Conservation (phyloP, 2,329 filamentous ascomycete species). For the Myrmaecium sp. region DNA sequence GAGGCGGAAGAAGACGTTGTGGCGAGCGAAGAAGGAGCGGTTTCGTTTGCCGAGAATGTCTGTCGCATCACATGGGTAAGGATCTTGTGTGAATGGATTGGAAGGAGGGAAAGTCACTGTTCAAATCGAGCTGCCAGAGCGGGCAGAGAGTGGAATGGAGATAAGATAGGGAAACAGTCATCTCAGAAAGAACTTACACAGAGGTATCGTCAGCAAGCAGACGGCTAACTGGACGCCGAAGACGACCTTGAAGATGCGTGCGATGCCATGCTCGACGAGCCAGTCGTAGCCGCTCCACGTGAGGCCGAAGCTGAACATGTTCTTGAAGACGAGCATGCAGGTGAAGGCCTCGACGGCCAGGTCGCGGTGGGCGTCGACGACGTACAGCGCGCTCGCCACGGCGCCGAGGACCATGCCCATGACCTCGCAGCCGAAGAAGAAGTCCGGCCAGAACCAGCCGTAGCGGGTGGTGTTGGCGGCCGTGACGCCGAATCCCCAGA, state of each 20-base stretch:
- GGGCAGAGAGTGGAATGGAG: no score
- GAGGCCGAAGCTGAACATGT: conserved; percentile 74
- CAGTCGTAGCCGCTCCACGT: conserved; percentile 76
- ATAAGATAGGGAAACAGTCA: no score
- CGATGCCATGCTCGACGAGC: conserved; percentile 47
- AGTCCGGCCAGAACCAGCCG: conserved; percentile 55
- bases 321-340: conserved; percentile 83
- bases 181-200: conserved; percentile 45
- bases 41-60: conserved; percentile 21
- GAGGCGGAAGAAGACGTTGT: conserved; percentile 17
- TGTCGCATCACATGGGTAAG: conserved; percentile 3
- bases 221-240: conserved; percentile 62
- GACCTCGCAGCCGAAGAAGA: conserved; percentile 73
- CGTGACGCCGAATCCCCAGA: conserved; percentile 74
- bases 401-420: conserved; percentile 85
- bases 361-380: conserved; percentile 86
- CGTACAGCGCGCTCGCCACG: conserved; percentile 70
- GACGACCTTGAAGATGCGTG: conserved; percentile 52
- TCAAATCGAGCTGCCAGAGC: no score
- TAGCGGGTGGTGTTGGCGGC: conserved; percentile 43
- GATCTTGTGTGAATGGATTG: not conserved
- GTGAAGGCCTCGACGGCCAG: conserved; percentile 80
- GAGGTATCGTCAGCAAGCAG: conserved; percentile 57
- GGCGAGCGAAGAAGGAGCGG: conserved; percentile 15
- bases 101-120: no score